Conservation (phyloP, 2,329 filamentous ascomycete genomes). For the Cladosporium sp. region DNA sequence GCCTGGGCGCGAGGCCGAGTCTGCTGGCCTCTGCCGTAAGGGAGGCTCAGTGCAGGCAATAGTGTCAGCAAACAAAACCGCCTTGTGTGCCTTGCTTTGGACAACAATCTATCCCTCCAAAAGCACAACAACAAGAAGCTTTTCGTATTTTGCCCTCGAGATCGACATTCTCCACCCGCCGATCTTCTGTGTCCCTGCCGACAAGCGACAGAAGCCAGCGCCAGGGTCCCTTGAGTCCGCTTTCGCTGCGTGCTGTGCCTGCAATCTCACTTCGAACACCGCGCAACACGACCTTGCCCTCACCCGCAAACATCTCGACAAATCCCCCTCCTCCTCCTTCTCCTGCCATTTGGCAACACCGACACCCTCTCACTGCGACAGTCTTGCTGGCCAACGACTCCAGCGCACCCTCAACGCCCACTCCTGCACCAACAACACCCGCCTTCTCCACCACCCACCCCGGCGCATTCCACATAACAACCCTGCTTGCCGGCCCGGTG, state of each 20-base stretch:
- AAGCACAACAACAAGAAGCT: neutral
- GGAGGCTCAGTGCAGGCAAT: neutral
- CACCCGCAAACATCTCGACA: neutral
- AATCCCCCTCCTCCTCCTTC: neutral
- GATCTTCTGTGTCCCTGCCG: slow-evolving; percentile 6
- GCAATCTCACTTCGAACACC: slow-evolving; percentile 8
- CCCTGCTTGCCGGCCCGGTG: slow-evolving; percentile 8
- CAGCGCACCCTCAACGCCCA: neutral
- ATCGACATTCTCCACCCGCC: slow-evolving; percentile 4
- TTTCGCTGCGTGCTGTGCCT: neutral
- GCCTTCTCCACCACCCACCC: neutral
- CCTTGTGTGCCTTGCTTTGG: neutral
- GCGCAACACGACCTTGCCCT: neutral
- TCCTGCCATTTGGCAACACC: neutral
- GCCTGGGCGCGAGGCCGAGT: neutral
- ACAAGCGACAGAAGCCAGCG: neutral
- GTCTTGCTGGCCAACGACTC: slow-evolving; percentile 16
- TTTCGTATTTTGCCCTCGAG: neutral
- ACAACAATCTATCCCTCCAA: neutral
- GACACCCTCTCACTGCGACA: neutral
- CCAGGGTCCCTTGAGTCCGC: neutral
- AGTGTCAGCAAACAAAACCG: neutral
- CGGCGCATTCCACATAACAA: slow-evolving; percentile 10
- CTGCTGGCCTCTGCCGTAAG: neutral
- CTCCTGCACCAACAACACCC: neutral